Conservation (phyloP, 176 grass and related monocot genomes). For the Chrysopogon serrulatus region DNA sequence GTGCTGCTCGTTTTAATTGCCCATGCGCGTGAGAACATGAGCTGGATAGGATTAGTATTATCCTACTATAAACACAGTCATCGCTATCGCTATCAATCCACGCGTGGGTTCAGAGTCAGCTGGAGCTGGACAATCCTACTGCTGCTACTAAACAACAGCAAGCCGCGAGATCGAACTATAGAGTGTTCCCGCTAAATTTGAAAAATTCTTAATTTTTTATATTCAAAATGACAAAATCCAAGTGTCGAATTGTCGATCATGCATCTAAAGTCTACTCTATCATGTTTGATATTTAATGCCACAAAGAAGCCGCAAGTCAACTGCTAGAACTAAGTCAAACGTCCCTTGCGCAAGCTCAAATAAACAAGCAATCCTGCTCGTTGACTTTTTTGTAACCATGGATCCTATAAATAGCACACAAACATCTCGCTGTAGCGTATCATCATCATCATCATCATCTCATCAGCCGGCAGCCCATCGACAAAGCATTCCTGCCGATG, state of each 20-base stretch:
- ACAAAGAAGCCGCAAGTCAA: conserved; percentile 5
- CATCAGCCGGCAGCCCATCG: neutral
- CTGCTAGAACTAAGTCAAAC: neutral
- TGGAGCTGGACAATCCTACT: too few species aligned
- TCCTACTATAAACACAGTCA: neutral
- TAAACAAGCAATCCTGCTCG: neutral
- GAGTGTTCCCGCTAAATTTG: neutral
- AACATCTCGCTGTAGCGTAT: neutral
- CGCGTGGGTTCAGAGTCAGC: neutral
- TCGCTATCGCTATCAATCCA: neutral
- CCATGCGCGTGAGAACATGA: neutral
- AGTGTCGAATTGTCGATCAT: neutral
- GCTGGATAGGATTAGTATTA: neutral
- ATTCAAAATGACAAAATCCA: neutral
- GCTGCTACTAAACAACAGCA: too few species aligned
- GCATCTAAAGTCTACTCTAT: conserved; percentile 9
- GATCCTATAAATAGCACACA: neutral
- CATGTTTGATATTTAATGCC: neutral
- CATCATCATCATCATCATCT: neutral
- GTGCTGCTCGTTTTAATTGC: neutral
- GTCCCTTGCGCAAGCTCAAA: neutral
- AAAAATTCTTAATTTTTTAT: neutral
- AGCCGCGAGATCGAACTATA: too few species aligned
- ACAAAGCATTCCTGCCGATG: neutral
- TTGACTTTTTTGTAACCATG: neutral